Percentiles rank a stretch among this genome's conserved stretches.
Conservation (phyloP, 805 yeast genomes). For the Pichia californica region DNA sequence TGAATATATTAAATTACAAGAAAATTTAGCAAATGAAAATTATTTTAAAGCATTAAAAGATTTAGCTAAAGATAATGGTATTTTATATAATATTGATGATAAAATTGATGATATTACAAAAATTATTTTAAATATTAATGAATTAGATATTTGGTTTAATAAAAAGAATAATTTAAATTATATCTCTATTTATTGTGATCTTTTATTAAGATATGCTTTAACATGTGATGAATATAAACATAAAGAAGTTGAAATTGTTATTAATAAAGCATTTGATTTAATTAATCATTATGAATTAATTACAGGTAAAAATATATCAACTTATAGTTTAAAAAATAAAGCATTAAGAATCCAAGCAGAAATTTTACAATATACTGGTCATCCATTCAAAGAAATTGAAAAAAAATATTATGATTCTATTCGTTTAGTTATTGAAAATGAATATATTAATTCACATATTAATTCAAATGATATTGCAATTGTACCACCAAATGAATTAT, state of each 20-base stretch:
- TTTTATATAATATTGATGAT: conserved; percentile 14
- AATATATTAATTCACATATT: conserved; percentile 13
- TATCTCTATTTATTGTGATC: conserved; percentile 31
- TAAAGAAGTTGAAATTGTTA: conserved; percentile 21
- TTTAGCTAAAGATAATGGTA: conserved; percentile 26
- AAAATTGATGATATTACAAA: conserved; percentile 17
- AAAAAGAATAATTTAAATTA: conserved; percentile 29
- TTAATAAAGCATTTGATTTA: conserved; percentile 27
- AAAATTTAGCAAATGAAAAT: conserved; percentile 28
- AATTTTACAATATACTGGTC: conserved; percentile 17
- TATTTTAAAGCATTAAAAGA: conserved; percentile 27
- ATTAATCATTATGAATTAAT: conserved; percentile 24
- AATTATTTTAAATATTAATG: conserved; percentile 15
- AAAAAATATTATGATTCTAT: conserved; percentile 26
- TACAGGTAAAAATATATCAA: conserved; percentile 19
- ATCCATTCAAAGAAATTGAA: conserved; percentile 23
- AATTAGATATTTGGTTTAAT: conserved; percentile 22
- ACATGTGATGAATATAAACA: conserved; percentile 25
- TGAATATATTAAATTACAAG: conserved; percentile 31
- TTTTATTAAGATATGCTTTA: conserved; percentile 34
- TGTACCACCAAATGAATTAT: conserved; percentile 19
- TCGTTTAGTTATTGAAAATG: conserved; percentile 20
- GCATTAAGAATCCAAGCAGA: conserved; percentile 34
- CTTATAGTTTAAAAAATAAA: conserved; percentile 26
- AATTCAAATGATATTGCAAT: conserved; percentile 16